A percentile compares a stretch with the other conserved stretches of the same genome.
Conservation (phyloP, 1,284 basidiomycete species). For the Austroboletus rostrupii region DNA sequence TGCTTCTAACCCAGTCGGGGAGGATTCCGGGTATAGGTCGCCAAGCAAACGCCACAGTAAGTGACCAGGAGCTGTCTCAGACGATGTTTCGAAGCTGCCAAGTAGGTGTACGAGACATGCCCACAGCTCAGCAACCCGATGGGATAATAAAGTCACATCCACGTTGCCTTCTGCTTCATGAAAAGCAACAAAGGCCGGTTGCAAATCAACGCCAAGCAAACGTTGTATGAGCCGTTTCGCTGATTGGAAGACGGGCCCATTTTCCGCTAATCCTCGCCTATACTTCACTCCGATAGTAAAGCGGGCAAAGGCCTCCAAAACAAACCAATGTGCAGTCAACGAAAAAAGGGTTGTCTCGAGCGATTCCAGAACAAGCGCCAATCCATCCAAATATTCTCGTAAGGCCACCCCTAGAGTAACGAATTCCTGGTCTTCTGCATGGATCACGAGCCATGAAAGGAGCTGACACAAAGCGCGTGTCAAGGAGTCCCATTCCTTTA, state of each 20-base stretch:
- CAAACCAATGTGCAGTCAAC: slow-evolving; percentile 56
- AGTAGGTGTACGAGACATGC: slow-evolving; percentile 65
- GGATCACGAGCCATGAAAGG: slow-evolving; percentile 40
- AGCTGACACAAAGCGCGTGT: slow-evolving; percentile 38
- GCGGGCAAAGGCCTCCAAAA: slow-evolving; percentile 54
- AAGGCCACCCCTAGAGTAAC: slow-evolving; percentile 32
- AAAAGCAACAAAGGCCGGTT: slow-evolving; percentile 43
- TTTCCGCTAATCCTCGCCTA: slow-evolving; percentile 24
- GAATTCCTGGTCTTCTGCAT: slow-evolving; percentile 33
- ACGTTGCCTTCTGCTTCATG: slow-evolving; percentile 35
- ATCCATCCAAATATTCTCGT: slow-evolving; percentile 36
- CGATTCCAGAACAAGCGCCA: slow-evolving; percentile 40
- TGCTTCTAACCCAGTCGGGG: slow-evolving; percentile 41
- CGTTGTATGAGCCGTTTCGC: slow-evolving; percentile 41
- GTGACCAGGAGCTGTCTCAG: slow-evolving; percentile 25
- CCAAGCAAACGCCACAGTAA: slow-evolving; percentile 48
- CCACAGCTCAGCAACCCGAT: slow-evolving; percentile 68
- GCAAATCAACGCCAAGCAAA: slow-evolving; percentile 54
- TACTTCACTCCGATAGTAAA: slow-evolving; percentile 25
- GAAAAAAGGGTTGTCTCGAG: slow-evolving; percentile 33
- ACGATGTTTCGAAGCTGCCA: slow-evolving; percentile 14
- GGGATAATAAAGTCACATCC: slow-evolving; percentile 28
- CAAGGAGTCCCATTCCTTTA: slow-evolving; percentile 38
- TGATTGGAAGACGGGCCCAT: slow-evolving; percentile 26
- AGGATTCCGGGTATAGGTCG: slow-evolving; percentile 31